Percentiles rank a stretch among this genome's conserved stretches.
These are phyloP conservation scores for Cladosporium sphaerospermum DNA, from an alignment of 2,329 filamentous ascomycete genomes.

Conservation along the genomic window DNA sequence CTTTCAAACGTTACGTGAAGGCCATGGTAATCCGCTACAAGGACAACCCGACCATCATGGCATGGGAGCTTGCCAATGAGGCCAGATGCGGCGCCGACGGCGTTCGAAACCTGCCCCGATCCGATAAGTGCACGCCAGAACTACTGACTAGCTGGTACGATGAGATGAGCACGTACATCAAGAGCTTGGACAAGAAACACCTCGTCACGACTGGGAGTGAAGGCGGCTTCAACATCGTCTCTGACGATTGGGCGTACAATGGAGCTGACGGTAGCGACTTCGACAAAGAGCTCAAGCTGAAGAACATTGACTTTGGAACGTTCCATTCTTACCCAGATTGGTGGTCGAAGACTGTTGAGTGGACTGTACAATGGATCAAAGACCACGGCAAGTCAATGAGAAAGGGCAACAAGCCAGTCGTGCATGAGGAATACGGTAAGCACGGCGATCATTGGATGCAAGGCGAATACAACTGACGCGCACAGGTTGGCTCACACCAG, in stretches of 20 bases:
- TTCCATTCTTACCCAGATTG: conserved; percentile 54
- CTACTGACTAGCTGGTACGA: conserved; percentile 45
- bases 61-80: conserved; percentile 65
- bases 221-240: conserved; percentile 23
- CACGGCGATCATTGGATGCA: not conserved
- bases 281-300: conserved; percentile 43
- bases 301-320: conserved; percentile 48
- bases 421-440: conserved; percentile 47
- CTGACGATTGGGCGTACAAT: conserved; percentile 34
- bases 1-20: conserved; percentile 58
- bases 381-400: conserved; percentile 45
- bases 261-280: conserved; percentile 49
- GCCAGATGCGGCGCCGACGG: conserved; percentile 56
- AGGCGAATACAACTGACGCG: not conserved
- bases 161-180: conserved; percentile 52
- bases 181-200: conserved; percentile 46
- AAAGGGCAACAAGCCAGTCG: conserved; percentile 45
- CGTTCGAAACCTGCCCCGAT: conserved; percentile 45
- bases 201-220: conserved; percentile 51
- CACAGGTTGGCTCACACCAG: conserved; percentile 45
- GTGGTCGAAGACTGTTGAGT: conserved; percentile 48
- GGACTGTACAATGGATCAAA: conserved; percentile 50
- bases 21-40: conserved; percentile 55
- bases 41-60: conserved; percentile 54
- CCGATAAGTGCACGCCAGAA: conserved; percentile 31